Conservation (phyloP, 78 protist species). For the Chrysochromulina parva region DNA sequence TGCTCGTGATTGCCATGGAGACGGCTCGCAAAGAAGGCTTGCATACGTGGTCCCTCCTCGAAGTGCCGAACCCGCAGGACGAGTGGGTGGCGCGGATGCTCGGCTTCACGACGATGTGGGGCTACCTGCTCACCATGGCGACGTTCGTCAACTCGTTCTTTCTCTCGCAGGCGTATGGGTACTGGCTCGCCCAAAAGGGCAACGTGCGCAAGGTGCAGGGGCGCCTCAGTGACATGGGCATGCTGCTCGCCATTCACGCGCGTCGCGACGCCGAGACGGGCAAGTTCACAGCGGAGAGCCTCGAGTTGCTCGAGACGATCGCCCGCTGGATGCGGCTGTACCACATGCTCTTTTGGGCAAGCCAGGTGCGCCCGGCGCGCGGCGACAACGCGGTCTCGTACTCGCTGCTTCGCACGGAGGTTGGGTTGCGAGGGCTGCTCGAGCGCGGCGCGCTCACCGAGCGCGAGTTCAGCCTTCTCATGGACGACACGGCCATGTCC, state of each 20-base stretch:
- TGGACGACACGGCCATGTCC: background rate
- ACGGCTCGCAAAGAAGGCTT: no score
- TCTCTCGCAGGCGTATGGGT: background rate
- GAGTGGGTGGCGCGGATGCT: background rate
- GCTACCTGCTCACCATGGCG: background rate
- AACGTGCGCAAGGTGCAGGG: background rate
- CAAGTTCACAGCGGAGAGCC: background rate
- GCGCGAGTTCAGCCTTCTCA: background rate
- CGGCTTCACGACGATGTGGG: background rate
- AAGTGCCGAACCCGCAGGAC: background rate
- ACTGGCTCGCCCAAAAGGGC: constrained; percentile 12
- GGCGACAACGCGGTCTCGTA: background rate
- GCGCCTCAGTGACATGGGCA: background rate
- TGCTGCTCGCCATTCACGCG: background rate
- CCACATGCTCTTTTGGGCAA: background rate
- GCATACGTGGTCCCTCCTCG: background rate
- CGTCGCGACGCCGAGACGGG: background rate
- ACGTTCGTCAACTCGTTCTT: background rate
- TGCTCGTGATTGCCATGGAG: background rate
- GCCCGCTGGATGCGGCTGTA: background rate
- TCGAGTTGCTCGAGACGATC: background rate
- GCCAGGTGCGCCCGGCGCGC: background rate
- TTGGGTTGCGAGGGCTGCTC: background rate
- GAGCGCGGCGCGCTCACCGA: background rate
- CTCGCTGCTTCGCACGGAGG: background rate